Base-by-base conservation (phyloP, 768 basidiomycete species). In the Phaeolepiota aurea region DNA sequence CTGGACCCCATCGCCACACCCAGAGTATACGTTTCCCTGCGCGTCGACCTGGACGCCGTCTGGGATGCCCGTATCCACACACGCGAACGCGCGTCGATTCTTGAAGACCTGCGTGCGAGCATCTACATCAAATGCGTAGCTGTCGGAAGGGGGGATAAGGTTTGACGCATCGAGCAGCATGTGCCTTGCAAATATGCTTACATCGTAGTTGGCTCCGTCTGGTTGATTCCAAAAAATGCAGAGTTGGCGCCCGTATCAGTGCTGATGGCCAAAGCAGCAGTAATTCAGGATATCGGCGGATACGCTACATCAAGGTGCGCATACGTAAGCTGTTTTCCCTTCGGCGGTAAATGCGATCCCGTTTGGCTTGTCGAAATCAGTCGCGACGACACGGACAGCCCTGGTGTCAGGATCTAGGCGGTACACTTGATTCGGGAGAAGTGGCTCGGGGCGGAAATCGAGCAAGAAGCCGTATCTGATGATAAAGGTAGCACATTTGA, bases 371-470 rank as follows among this genome's bases (percentile, higher is more conserved):
- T 72, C 69, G 51, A 89, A 82, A n/a, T 77, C 81, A 46, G 84
- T 81, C 2, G 88, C 86, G 2, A 87, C 81, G 4, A 82, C 79
- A 2, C 75, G 72, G 3, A 89, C 73, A 20, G 72, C 58, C 3
- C 82, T 71, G 1, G 79, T 81, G 2, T 65, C 63, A 5, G 81
- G 76, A 52, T 87, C 77, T 50, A 87, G 77, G 10, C 82, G 71
- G 55, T 92, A 91, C 12, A 88, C 83, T 50, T 88, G 85, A 35
- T 72, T 79, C 2, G 82, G 86, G 38, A 87, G 53, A 32, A 76
- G 66, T 4, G 82, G 84, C 3, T 61, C 48, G 0, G 82, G 76
- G 35, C 85, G 75, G 67, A 87, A 88, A 36, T 67, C 63, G 43
- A 76, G 74, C 21, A 81, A 40, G 49, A 67, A 82, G 0, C 82